Evolutionary conservation across 306 rosid genomes (phyloP).

Genomic region (Medicago arabica): DNA sequence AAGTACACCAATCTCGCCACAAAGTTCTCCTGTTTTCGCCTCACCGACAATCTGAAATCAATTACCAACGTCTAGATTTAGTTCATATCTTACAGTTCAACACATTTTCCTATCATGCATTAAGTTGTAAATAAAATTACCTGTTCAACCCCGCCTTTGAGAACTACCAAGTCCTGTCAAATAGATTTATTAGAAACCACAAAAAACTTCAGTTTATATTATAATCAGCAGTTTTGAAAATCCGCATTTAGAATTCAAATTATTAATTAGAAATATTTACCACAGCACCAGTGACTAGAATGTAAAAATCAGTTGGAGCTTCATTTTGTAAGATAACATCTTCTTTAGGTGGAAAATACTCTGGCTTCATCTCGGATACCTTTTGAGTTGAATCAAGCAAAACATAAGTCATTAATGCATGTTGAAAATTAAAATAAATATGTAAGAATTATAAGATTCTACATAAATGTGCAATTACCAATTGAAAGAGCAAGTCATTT

Average conservation of each 20-base stretch:
- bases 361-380: conserved; percentile 99
- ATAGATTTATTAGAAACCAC: conserved; percentile 40
- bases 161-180: conserved; percentile 69
- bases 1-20: conserved; percentile 92
- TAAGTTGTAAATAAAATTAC: conserved; percentile 47
- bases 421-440: conserved; percentile 16
- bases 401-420: conserved; percentile 20
- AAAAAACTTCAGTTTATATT: neutral
- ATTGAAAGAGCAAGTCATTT: conserved; percentile 83
- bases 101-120: neutral
- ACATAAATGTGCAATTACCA: conserved; percentile 75
- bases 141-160: conserved; percentile 78
- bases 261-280: conserved; percentile 50
- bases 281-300: conserved; percentile 88
- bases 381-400: conserved; percentile 37
- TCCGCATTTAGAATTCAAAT: neutral
- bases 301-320: conserved; percentile 93
- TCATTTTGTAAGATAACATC: conserved; percentile 95
- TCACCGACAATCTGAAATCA: conserved; percentile 74
- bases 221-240: neutral
- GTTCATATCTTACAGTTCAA: conserved; percentile 2
- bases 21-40: conserved; percentile 75
- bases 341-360: conserved; percentile 97
- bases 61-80: conserved; percentile 25
- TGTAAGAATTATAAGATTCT: too few relatives aligned